These are phyloP conservation scores for Fusarium euwallaceae DNA, from an alignment of 2,329 filamentous ascomycete species.

Conservation along the genomic window DNA sequence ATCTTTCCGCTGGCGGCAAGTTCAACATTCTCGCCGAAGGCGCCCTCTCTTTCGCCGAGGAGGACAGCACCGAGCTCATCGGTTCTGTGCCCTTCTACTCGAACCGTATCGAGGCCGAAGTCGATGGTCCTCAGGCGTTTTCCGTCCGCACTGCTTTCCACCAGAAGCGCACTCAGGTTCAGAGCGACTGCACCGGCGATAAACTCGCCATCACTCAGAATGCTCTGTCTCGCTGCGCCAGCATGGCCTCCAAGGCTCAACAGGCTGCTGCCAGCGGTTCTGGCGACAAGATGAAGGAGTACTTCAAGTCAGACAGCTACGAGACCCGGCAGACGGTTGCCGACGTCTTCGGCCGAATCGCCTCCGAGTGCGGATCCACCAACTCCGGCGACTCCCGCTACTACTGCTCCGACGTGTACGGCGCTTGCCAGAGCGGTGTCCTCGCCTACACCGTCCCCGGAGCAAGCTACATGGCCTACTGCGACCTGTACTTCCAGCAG, in stretches of 20 bases:
- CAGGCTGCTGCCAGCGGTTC: conserved; percentile 63
- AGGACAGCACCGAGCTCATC: conserved; percentile 64
- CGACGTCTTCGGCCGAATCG: conserved; percentile 64
- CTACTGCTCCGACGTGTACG: conserved; percentile 71
- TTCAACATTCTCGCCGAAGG: conserved; percentile 70
- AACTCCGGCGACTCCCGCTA: conserved; percentile 63
- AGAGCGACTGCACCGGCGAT: conserved; percentile 67
- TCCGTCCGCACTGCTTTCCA: conserved; percentile 62
- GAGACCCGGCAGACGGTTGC: conserved; percentile 63
- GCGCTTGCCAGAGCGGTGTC: conserved; percentile 63
- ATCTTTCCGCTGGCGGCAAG: conserved; percentile 63
- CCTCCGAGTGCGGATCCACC: conserved; percentile 66
- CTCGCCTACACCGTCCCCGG: conserved; percentile 73
- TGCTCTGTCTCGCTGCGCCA: conserved; percentile 67
- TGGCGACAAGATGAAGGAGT: conserved; percentile 66
- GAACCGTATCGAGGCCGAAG: conserved; percentile 68
- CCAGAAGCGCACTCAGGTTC: conserved; percentile 64
- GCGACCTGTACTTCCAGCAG: conserved; percentile 68
- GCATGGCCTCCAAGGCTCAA: conserved; percentile 66
- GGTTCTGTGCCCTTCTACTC: conserved; percentile 69
- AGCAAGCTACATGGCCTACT: conserved; percentile 70
- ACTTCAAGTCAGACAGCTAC: conserved; percentile 71
- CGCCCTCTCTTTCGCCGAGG: conserved; percentile 66
- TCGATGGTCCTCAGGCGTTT: conserved; percentile 69
- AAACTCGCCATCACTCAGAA: conserved; percentile 59